These are phyloP conservation scores for Elsinoe arachidis DNA, from an alignment of 2,329 filamentous ascomycete species.

Conservation along the genomic window DNA sequence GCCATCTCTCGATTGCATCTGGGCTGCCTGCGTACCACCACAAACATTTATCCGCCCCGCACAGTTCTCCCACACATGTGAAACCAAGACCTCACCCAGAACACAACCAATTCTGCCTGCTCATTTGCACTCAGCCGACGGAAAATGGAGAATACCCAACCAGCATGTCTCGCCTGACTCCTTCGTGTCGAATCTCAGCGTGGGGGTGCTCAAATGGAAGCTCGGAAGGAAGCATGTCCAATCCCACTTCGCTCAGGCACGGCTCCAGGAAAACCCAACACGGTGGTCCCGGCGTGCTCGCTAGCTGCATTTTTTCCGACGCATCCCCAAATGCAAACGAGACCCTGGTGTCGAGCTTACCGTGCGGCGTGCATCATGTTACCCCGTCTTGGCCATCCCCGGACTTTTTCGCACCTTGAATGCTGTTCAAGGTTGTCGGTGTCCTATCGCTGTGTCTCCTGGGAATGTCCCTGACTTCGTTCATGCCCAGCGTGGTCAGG, in stretches of 20 bases:
- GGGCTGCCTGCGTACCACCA: background rate
- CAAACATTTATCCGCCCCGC: conserved; percentile 7
- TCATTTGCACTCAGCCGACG: background rate
- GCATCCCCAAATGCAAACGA: conserved; percentile 3
- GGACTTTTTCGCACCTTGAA: background rate
- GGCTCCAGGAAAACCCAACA: conserved; percentile 3
- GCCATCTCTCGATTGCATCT: background rate
- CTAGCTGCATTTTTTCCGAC: conserved; percentile 7
- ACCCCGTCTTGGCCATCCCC: conserved; percentile 7
- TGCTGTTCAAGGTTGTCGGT: background rate
- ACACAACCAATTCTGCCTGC: background rate
- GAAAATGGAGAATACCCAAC: background rate
- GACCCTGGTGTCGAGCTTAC: background rate
- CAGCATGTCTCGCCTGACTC: background rate
- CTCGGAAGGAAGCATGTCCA: background rate
- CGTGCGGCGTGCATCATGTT: background rate
- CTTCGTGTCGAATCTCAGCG: background rate
- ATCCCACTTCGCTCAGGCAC: background rate
- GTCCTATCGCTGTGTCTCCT: conserved; percentile 7
- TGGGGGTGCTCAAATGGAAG: background rate
- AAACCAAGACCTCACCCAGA: too few species aligned
- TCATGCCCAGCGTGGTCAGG: background rate
- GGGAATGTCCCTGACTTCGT: background rate
- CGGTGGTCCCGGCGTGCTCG: background rate
- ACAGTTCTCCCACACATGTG: background rate